Evolutionary conservation across 805 yeast species (phyloP), one percentile per base, ranked within the genome.

Genomic region (Yarrowia deformans): DNA sequence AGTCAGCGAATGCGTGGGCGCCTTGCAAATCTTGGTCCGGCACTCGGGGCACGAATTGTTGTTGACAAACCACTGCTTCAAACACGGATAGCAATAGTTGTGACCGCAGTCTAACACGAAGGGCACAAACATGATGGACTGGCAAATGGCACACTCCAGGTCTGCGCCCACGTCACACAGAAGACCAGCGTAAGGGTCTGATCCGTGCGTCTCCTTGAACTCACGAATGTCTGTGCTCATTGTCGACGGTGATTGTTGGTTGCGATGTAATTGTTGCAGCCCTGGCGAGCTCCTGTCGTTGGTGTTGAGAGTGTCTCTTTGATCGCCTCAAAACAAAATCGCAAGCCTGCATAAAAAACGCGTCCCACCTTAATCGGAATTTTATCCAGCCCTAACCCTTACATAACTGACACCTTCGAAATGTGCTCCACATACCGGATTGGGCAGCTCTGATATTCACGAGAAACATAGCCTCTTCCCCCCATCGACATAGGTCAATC

Each of bases 61-160:
- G 63, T 68, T 67, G 56, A 70, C 56, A 49, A 78, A 60, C 81
- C 81, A 78, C 79, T 77, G 18, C 14, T 34, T 46, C 13, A 61
- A 35, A 23, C 67, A 61, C 16, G 80, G 81, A 75, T 88, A 87
- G 77, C 92, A 88, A 73, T 86, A 87, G 0, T 88, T 80, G 74
- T 88, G 93, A 10, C 93, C 93, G 76, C 93, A 88, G 16, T 78
- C 73, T 2, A 84, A 75, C 8, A 83, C 75, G 72, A 84, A 85
- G 6, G 93, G 92, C 6, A 80, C 80, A 70, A 82, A 81, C 89
- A 88, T 86, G 43, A 83, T 72, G 68, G 87, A 90, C 42, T 86
- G 84, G 76, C 93, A 88, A 23, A 88, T 82, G 18, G 84, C 78
- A 74, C 93, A 88, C 18, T 69, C 49, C 29, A 42, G 37, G 19